Evolutionary conservation across 208 protist species (phyloP).

Genomic region (Phytomonas sp.): DNA sequence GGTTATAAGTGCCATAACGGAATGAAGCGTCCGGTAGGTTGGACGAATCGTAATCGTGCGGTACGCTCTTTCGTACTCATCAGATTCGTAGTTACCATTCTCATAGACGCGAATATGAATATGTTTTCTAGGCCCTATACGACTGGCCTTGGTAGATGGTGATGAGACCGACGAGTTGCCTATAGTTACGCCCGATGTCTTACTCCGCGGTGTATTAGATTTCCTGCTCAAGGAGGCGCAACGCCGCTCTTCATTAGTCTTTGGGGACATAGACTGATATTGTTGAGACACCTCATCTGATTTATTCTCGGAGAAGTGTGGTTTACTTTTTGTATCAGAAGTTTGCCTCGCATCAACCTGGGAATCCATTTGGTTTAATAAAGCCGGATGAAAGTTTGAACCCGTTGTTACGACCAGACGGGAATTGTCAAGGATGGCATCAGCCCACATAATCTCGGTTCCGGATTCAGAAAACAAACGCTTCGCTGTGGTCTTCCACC

Average conservation of each 20-base stretch:
- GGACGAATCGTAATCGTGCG: slow-evolving; percentile 77
- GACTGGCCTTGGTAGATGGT: too few relatives aligned
- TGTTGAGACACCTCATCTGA: too few relatives aligned
- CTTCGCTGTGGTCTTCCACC: slow-evolving; percentile 26
- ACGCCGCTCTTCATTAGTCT: not conserved
- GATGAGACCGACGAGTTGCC: not conserved
- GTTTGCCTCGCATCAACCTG: too few relatives aligned
- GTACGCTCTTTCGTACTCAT: slow-evolving; percentile 41
- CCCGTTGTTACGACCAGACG: slow-evolving; percentile 54
- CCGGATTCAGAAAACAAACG: slow-evolving; percentile 62
- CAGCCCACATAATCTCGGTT: slow-evolving; percentile 34
- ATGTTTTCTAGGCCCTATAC: slow-evolving; percentile 12
- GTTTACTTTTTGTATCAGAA: too few relatives aligned
- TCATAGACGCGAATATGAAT: slow-evolving; percentile 80
- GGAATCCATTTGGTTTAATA: too few relatives aligned
- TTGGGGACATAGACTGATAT: too few relatives aligned
- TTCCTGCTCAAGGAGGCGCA: not conserved
- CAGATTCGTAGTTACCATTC: slow-evolving; percentile 83
- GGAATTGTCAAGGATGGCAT: slow-evolving; percentile 34
- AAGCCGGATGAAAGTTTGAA: slow-evolving; percentile 17
- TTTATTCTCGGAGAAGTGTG: too few relatives aligned
- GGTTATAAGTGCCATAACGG: slow-evolving; percentile 62
- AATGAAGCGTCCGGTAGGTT: slow-evolving; percentile 67
- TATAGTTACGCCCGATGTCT: not conserved
- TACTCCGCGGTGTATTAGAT: not conserved